Base-by-base conservation (phyloP, 768 basidiomycete species). In the Rossbeevera mucosa region DNA sequence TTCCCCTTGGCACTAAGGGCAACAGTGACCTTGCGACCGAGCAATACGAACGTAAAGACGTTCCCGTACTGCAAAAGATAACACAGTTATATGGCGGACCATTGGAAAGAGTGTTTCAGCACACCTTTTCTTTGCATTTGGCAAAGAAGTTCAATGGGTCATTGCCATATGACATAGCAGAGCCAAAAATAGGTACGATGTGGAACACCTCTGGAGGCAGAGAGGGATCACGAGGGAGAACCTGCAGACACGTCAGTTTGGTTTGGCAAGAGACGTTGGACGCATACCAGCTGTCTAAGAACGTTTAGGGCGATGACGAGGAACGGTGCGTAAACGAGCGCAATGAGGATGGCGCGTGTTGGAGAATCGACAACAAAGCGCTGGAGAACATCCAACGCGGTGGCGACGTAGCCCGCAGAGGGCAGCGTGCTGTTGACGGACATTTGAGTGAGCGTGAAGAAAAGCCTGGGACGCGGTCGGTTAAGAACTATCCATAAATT, bases 131-230 rank as follows among this genome's bases (percentile, higher is more conserved):
- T 58, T 81, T 80, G 64, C 85, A 88, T 33, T 78, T 72, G 52
- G 85, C 82, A 71, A 94, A 85, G 73, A 98, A 98, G 47, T 78
- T 84, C 59, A 97, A 75, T 0, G 96, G 96, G 67, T 98, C 92
- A 62, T 91, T 85, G 16, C 96, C 96, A 63, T 99, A 98, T 30
- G 76, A 68, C 13, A 90, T 78, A 0, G 94, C 90, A 26, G 94
- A 96, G 21, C 96, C 96, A 57, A 99, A 70, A 64, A 88, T 77
- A 7, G 96, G 96, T 42, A 98, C 71, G 76, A 86, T 85, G 67
- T 97, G 91, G 75, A 97, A 99, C 18, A 98, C 92, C 38, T 88
- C 74, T 0, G 96, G 96, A 2, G 96, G 96, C 38, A 85, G 72
- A 16, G 82, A 82, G 20, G 81, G 76, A 64, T 84, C 80, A 53